Base-by-base conservation (phyloP, 345 rosid species). In the Citrus hindsii region DNA sequence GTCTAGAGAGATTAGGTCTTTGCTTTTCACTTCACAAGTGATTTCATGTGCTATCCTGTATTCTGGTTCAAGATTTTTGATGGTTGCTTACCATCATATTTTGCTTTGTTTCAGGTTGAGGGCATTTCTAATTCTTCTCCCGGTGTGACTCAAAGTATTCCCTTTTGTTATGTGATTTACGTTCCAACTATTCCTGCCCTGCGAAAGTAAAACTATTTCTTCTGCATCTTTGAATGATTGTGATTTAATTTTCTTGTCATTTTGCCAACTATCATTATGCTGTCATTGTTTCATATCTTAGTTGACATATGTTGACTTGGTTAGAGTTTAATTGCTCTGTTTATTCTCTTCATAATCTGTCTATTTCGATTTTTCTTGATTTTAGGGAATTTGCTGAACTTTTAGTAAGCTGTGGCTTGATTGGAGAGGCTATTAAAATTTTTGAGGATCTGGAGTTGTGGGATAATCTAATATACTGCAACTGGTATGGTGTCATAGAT, bases 301-400 rank as follows among this genome's bases (percentile, higher is more conserved):
- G 24, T 30, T 71, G 48, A 28, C 19, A 12, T 24, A 63, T 40
- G 8, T 56, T 42, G 74, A 67, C 51, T 59, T 32, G 30, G 76
- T 69, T 19, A 53, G 21, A 65, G 7, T 73, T 77, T 69, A 58
- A 18, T 64, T 75, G 42, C 32, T 77, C 72, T 40, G 27, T 55
- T 32, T 32, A 64, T 14, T 74, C 4, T 27, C 63, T 33, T 51
- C 14, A 48, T 66, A 72, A 78, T 70, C 56, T 70, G 27, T 66
- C 35, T 65, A 42, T 71, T 80, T 74, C 25, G 30, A 48, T 46
- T 62, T 73, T 28, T 76, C 79, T 75, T 35, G 33, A 79, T 74
- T 60, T 40, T 78, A 95, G 99, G 98, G 97, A 95, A 80, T 91
- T 91, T 81, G 97, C 92, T 77, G 92, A 93, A 76, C 91, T 95